Evolutionary conservation across 2,329 filamentous ascomycete genomes (phyloP), one percentile per base, ranked within the genome.

Genomic region (Hypoxylon sp.): DNA sequence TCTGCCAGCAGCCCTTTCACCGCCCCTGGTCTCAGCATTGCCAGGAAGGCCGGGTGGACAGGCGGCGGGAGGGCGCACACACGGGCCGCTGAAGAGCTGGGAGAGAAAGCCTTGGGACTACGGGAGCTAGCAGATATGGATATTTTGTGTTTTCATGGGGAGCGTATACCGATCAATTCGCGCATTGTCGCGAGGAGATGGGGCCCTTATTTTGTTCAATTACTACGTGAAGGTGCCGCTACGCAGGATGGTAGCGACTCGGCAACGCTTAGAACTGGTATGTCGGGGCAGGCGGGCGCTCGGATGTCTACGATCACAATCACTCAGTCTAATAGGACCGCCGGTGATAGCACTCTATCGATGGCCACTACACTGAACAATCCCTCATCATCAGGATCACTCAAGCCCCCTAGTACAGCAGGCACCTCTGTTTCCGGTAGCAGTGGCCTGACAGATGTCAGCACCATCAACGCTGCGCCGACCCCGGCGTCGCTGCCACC

Each of bases 41-140:
- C 86, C 1, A 82, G 86, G 53, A 90, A 89, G 74, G 84, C 88
- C 46, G 85, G 88, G 41, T 86, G 86, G 75, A 91, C 90, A 1
- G 91, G 90, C 5, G 93, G 93, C 21, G 94, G 94, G 3, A 87
- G 94, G 17, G 88, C 86, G 34, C 88, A 97, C 71, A 93, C 91
- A 9, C 85, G 87, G 34, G 91, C 92, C 11, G 94, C 94, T 1
- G 91, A 97, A 73, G 93, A 97, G 68, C 84, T 99, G 13, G 96
- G 96, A 4, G 91, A 93, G 71, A 89, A 93, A 78, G 92, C 93
- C 0, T 83, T 97, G 68, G 86, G 86, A 1, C 84, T 97, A 77
- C 89, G 90, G n/a, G 96, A 98, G 79, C 83, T 99, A 61, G 88
- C 93, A 2, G 96, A 99, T 74, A 99, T 99, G 96, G 96, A 98